Percentiles rank a stretch among this genome's conserved stretches.
phyloP scores from a whole-genome alignment of 345 rosid species.

The Leavenworthia alabamica region DNA sequence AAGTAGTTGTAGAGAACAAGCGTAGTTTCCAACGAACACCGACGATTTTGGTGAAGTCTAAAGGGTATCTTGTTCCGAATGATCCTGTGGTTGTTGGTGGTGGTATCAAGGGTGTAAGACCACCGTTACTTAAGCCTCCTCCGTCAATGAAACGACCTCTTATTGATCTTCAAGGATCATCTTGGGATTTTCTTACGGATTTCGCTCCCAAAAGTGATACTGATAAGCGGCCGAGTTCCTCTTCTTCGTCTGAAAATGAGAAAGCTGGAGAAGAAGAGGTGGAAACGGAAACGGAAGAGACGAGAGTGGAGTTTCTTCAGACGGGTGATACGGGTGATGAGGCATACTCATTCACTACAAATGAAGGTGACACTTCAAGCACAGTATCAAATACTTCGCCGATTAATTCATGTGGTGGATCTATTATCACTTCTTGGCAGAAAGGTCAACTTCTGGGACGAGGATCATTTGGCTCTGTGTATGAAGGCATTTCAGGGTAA shows the following conservation, averaged over 20 bases:
- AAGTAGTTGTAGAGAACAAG: background rate
- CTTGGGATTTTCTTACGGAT: constrained; percentile 61
- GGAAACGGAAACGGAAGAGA: constrained; percentile 28
- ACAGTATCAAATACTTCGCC: constrained; percentile 54
- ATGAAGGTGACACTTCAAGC: constrained; percentile 70
- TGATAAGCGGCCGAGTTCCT: background rate
- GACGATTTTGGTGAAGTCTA: constrained; percentile 13
- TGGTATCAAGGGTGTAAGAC: constrained; percentile 63
- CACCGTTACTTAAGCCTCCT: constrained; percentile 58
- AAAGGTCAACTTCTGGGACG: constrained; percentile 78
- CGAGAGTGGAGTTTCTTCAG: constrained; percentile 9
- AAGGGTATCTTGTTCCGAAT: background rate
- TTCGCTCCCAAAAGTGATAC: constrained; percentile 41
- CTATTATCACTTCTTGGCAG: constrained; percentile 50
- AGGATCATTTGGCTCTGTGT: constrained; percentile 86
- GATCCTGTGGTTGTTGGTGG: constrained; percentile 23
- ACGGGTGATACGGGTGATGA: constrained; percentile 33
- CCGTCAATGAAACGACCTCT: constrained; percentile 47
- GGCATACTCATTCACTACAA: constrained; percentile 49
- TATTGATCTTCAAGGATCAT: constrained; percentile 41
- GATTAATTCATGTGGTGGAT: constrained; percentile 37
- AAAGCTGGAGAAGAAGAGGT: constrained; percentile 4
- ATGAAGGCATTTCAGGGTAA: constrained; percentile 79
- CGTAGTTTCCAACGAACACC: background rate
- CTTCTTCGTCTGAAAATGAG: constrained; percentile 27